phyloP scores from a whole-genome alignment of 441 rosid genomes.

The Rhodomyrtus psidioides region DNA sequence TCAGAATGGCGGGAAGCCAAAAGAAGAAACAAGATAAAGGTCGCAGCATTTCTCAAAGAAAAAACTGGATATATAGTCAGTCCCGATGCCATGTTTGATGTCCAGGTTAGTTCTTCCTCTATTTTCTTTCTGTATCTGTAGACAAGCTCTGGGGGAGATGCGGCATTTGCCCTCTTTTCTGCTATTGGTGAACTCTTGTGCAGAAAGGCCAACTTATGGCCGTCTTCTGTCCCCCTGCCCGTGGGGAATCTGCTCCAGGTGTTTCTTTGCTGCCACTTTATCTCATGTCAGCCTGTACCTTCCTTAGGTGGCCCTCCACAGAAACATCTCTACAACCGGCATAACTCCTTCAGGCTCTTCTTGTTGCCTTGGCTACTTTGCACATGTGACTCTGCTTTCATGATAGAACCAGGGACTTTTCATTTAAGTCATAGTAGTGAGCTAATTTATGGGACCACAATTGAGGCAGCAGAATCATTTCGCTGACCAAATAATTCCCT shows the following conservation, averaged over 20 bases:
- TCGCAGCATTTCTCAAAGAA: constrained; percentile 56
- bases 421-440: neutral
- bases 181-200: neutral
- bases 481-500: neutral
- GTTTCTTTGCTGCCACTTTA: neutral
- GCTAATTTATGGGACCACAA: neutral
- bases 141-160: neutral
- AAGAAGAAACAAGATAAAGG: constrained; percentile 80
- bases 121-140: neutral
- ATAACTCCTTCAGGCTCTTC: neutral
- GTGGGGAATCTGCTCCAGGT: neutral
- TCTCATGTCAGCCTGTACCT: neutral
- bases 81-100: constrained; percentile 47
- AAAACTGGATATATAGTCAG: constrained; percentile 75
- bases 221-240: neutral
- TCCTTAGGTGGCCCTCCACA: neutral
- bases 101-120: constrained; percentile 28
- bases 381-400: neutral
- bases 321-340: neutral
- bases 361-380: neutral
- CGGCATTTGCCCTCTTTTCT: neutral
- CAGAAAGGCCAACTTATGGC: neutral
- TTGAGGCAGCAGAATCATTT: neutral
- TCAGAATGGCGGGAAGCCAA: constrained; percentile 70
- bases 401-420: neutral